Evolutionary conservation across 176 grass and related monocot species (phyloP), one percentile per base, ranked within the genome.

Genomic region (Coix lacrymajobi): DNA sequence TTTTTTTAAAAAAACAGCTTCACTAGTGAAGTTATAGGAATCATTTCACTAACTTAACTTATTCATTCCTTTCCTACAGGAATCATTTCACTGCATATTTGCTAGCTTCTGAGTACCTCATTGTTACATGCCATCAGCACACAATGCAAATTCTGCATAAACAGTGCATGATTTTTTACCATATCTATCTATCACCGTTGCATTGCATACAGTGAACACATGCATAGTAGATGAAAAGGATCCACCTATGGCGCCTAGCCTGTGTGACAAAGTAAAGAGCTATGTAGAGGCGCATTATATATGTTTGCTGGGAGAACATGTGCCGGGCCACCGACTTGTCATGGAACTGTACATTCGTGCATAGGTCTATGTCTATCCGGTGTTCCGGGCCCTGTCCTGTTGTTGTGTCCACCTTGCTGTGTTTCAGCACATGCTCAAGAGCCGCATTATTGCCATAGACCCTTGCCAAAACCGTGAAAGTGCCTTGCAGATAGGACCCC

Each of bases 391-490:
- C 26, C 15, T 28, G n/a, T 25, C 46, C 68, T 67, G 64, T 62
- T 80, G 69, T 40, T 89, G 31, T 36, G 76, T 88, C 75, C 73
- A 60, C 44, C 48, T 66, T 75, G 52, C 58, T 44, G 54, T 78
- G 56, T 65, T 73, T 65, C n/a, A 11, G 81, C 68, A 73, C 67
- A 77, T 73, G 87, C 43, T 12, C 66, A 61, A 32, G 45, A 39
- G 32, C 37, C 49, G 56, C 62, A 62, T 57, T 41, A 69, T 81
- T 70, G 64, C 77, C 4, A n/a, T 61, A 64, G 71, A 65, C 19
- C 71, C 33, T 80, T 82, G 41, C 72, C 73, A 41, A 71, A 89
- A 82, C 58, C 83, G 81, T 90, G 83, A 78, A 78, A 86, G 45
- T 66, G 44, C 6, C 73, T 15, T 45, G 79, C 58, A 66, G 56